A percentile compares a stretch with the other conserved stretches of the same genome.
Conservation (phyloP, 2,329 filamentous ascomycete genomes). For the Alternaria sp. region DNA sequence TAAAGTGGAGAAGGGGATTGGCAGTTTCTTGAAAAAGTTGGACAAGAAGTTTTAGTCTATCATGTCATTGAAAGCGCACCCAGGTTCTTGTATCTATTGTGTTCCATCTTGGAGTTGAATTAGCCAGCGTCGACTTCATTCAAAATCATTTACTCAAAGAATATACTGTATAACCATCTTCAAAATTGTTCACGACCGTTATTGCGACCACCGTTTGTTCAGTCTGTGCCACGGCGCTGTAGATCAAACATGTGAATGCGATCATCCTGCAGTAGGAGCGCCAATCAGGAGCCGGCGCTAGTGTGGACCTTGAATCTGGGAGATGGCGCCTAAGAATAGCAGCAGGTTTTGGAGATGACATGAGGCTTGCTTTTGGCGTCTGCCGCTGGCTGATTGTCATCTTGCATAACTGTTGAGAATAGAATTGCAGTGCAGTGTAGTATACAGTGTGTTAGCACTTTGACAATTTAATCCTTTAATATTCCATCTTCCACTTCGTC, state of each 20-base stretch:
- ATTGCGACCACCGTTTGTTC: background rate
- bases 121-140: conserved; percentile 14
- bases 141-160: background rate
- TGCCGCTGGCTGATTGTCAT: conserved; percentile 8
- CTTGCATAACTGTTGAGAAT: background rate
- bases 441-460: no score
- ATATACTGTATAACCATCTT: background rate
- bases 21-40: conserved; percentile 76
- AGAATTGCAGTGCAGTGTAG: no score
- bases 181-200: background rate
- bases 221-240: conserved; percentile 9
- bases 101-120: conserved; percentile 3
- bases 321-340: conserved; percentile 28
- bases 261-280: conserved; percentile 12
- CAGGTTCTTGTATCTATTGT: conserved; percentile 3
- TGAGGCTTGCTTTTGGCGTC: conserved; percentile 9
- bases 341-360: conserved; percentile 27
- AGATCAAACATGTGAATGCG: conserved; percentile 15
- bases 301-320: conserved; percentile 11
- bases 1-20: conserved; percentile 71
- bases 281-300: conserved; percentile 27
- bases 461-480: no score
- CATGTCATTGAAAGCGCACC: background rate
- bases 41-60: conserved; percentile 69
- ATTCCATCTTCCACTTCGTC: background rate